Evolutionary conservation across 352 stramenopile species (phyloP).

Genomic region (Pythium phragmitis): DNA sequence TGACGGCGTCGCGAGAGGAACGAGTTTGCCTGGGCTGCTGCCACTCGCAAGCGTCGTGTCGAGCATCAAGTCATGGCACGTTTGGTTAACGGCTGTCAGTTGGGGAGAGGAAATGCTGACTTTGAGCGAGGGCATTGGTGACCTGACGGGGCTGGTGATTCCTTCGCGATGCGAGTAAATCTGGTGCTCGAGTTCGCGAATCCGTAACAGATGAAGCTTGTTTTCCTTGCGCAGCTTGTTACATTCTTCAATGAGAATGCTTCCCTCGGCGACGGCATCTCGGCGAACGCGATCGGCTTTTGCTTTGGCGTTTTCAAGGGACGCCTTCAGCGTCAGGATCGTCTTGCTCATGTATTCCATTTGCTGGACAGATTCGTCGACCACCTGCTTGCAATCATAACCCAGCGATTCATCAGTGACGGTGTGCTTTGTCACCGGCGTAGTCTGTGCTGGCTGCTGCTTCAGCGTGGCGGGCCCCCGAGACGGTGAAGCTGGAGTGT

Average conservation of each 20-base stretch:
- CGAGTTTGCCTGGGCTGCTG: conserved; percentile 11
- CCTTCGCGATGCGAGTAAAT: conserved; percentile 20
- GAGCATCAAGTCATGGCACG: conserved; percentile 11
- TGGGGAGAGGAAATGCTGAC: conserved; percentile 15
- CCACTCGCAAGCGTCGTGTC: conserved; percentile 5
- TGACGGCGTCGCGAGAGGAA: conserved; percentile 5
- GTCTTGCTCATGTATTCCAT: conserved; percentile 82
- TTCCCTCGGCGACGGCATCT: conserved; percentile 75
- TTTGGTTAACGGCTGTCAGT: conserved; percentile 13
- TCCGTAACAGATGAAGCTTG: conserved; percentile 60
- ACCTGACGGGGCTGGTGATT: conserved; percentile 9
- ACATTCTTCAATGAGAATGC: conserved; percentile 78
- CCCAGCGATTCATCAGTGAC: conserved; percentile 48
- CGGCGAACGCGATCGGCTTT: conserved; percentile 66
- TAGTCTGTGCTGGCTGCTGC: conserved; percentile 9
- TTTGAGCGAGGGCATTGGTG: conserved; percentile 4
- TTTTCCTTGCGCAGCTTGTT: conserved; percentile 78
- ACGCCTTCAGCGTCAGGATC: conserved; percentile 56
- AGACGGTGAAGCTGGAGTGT: conserved; percentile 9
- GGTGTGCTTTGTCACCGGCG: background rate
- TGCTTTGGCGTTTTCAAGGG: conserved; percentile 67
- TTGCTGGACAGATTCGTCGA: conserved; percentile 76
- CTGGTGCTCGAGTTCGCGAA: conserved; percentile 60
- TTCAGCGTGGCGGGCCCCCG: background rate
- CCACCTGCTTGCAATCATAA: conserved; percentile 74